Percentiles rank a stretch among this genome's conserved stretches.
phyloP scores from a whole-genome alignment of 139 green algal genomes.

The Chlamydomonas sp. region DNA sequence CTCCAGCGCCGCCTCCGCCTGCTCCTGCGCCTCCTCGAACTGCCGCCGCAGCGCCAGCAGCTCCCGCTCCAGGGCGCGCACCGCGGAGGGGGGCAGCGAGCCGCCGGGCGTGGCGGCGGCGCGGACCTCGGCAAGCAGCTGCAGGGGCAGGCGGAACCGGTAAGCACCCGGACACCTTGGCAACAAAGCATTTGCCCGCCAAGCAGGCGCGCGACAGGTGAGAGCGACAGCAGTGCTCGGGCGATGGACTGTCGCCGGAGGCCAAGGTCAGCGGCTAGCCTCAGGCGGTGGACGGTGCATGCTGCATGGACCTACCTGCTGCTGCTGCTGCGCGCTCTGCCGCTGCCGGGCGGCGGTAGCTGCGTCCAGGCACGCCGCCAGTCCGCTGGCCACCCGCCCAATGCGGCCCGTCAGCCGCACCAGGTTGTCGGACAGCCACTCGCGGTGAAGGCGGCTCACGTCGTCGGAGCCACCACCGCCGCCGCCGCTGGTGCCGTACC shows the following conservation, averaged over 20 bases:
- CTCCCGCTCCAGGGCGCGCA: conserved; percentile 1
- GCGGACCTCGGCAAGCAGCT: not conserved
- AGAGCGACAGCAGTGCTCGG: no score
- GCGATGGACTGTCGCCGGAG: no score
- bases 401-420: not conserved
- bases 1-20: conserved; percentile 8
- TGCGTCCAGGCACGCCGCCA: conserved; percentile 2
- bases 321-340: not conserved
- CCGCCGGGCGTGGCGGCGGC: not conserved
- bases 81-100: not conserved
- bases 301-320: no score
- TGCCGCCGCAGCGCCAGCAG: conserved; percentile 1
- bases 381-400: not conserved
- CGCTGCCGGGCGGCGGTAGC: not conserved
- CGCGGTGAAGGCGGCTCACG: not conserved
- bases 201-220: no score
- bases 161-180: no score
- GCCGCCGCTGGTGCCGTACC: not conserved
- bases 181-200: no score
- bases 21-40: conserved; percentile 12
- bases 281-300: no score
- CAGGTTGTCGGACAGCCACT: conserved; percentile 17
- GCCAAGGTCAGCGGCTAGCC: no score
- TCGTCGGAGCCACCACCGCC: not conserved
- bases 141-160: no score